Percentiles rank a stretch among this genome's conserved stretches.
These are phyloP conservation scores for Articulospora tetracladia DNA, from an alignment of 495 filamentous ascomycete species.

Conservation along the genomic window DNA sequence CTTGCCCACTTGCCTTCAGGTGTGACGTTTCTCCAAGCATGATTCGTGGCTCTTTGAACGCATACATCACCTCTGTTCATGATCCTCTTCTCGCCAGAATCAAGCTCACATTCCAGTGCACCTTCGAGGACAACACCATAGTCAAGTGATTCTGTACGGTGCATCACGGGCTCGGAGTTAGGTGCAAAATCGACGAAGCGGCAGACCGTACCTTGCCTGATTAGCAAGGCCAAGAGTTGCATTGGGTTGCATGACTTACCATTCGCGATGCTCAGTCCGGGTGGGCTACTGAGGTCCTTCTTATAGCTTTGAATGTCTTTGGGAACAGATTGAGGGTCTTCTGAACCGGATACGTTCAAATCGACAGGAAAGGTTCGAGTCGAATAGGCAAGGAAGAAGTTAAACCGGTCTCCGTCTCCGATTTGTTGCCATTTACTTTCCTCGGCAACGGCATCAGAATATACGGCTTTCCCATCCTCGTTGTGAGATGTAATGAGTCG, in stretches of 20 bases:
- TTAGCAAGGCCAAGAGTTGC: background rate
- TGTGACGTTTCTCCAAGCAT: constrained; percentile 57
- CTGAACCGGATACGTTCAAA: background rate
- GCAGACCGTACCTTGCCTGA: constrained; percentile 8
- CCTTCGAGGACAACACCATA: constrained; percentile 77
- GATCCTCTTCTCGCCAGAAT: constrained; percentile 50
- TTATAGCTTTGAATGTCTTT: constrained; percentile 10
- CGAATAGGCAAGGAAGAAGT: constrained; percentile 12
- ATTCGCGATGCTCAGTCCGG: background rate
- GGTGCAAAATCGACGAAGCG: constrained; percentile 18
- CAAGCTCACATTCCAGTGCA: constrained; percentile 57
- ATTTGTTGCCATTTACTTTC: background rate
- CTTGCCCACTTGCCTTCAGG: constrained; percentile 46
- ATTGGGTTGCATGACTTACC: background rate
- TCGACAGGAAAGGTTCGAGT: constrained; percentile 5
- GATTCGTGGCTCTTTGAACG: constrained; percentile 30
- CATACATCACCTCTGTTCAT: constrained; percentile 51
- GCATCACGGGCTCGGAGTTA: constrained; percentile 40
- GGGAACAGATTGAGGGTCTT: background rate
- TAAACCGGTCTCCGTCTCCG: background rate
- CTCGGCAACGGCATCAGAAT: background rate
- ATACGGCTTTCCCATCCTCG: constrained; percentile 2
- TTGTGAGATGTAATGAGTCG: constrained; percentile 8
- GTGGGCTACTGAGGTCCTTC: constrained; percentile 4
- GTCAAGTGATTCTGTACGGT: constrained; percentile 70